Base-by-base conservation (phyloP, 2,329 filamentous ascomycete species). In the Neopestalotiopsis clavispora region DNA sequence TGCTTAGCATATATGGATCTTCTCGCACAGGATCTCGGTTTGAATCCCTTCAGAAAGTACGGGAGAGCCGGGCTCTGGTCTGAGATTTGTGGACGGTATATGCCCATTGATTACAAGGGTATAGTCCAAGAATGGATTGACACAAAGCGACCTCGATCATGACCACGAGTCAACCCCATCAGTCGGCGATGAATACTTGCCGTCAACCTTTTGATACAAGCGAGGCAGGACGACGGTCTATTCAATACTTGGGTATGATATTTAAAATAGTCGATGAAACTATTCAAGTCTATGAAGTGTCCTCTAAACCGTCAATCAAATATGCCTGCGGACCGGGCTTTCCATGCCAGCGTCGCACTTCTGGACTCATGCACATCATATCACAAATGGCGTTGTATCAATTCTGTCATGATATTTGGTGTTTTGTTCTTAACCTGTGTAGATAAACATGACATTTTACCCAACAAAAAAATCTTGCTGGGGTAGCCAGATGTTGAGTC, bases 1-100 rank as follows among this genome's bases (percentile, higher is more conserved):
- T 83, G 83, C 1, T 71, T 91, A 60, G 87, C 87, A 10, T 92
- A 90, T 70, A 75, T 89, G 45, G 89, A 91, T 77, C 72, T 86
- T 72, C 77, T 91, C 74, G 71, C 90, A 68, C 77, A 78, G n/a
- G 89, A 91, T 77, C 70, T 91, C 69, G 86, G 84, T 0, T 73
- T 90, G 70, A 77, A 80, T 17, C 76, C 72, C 17, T 76, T 78
- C 67, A 75, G 83, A 66, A 85, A 84, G 73, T 28, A 28, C 30
- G 17, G 10, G 30, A 14, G 6, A 70, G 71, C 14, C 17, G 57
- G 57, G 28, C 10, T 59, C 9, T 59, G 12, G 57, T 17, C 23
- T n/a, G 57, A 59, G 57, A 59, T 59, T 14, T 59, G 9, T 59
- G 23, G 17, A 6, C 57, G 57, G 17, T 59, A 59, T 9, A 59